These are phyloP conservation scores for Bruguiera hainesii DNA, from an alignment of 441 rosid genomes.

Conservation along the genomic window DNA sequence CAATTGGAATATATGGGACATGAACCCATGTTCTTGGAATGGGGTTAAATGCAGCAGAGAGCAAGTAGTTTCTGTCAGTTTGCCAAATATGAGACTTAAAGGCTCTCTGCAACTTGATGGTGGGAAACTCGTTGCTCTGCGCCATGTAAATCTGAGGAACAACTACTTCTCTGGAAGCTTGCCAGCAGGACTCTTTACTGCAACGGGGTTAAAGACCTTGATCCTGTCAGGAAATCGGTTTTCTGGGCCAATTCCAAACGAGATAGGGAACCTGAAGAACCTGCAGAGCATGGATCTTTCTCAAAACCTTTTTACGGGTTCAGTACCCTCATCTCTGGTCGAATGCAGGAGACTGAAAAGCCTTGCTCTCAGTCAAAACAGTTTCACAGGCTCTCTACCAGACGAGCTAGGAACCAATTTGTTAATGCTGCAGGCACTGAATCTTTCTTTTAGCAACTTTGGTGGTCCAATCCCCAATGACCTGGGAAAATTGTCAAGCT, in stretches of 20 bases:
- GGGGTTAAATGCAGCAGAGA: slow-evolving; percentile 67
- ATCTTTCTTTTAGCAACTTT: slow-evolving; percentile 66
- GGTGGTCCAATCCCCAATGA: slow-evolving; percentile 58
- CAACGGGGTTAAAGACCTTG: slow-evolving; percentile 62
- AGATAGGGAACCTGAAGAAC: slow-evolving; percentile 57
- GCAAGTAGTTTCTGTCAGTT: slow-evolving; percentile 55
- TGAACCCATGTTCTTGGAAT: slow-evolving; percentile 75
- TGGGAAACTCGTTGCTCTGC: slow-evolving; percentile 59
- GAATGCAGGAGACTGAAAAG: slow-evolving; percentile 67
- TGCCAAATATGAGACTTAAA: slow-evolving; percentile 60
- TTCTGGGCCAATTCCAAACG: slow-evolving; percentile 56
- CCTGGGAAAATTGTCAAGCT: slow-evolving; percentile 57
- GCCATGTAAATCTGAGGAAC: slow-evolving; percentile 66
- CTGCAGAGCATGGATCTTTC: slow-evolving; percentile 81
- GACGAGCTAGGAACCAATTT: slow-evolving; percentile 51
- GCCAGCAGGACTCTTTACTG: slow-evolving; percentile 60
- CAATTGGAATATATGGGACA: slow-evolving; percentile 53
- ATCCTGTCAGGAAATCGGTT: slow-evolving; percentile 80
- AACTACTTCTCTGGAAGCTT: slow-evolving; percentile 56
- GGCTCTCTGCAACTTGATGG: slow-evolving; percentile 63
- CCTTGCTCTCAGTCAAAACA: slow-evolving; percentile 63
- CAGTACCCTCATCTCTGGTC: slow-evolving; percentile 54
- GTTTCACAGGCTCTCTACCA: slow-evolving; percentile 61
- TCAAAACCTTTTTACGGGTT: slow-evolving; percentile 62
- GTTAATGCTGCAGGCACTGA: slow-evolving; percentile 50